A percentile compares a stretch with the other conserved stretches of the same genome.
phyloP scores from a whole-genome alignment of 768 basidiomycete species.

The Boletus reticulatus region DNA sequence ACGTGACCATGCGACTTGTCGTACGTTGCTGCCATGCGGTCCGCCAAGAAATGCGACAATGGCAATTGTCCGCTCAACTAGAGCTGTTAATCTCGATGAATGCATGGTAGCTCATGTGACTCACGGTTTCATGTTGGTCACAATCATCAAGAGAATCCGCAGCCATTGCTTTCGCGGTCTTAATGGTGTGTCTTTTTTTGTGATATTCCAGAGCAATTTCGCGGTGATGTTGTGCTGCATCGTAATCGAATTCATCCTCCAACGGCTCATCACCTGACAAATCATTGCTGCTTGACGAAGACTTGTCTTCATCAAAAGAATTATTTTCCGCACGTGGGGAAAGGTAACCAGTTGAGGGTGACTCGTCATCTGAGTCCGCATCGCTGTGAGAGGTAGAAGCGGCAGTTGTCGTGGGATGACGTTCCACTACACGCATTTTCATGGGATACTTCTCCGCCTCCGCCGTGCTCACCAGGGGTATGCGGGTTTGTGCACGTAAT shows the following conservation, averaged over 20 bases:
- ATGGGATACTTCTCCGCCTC: constrained; percentile 47
- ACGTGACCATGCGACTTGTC: constrained; percentile 35
- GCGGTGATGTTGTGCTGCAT: constrained; percentile 65
- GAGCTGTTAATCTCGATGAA: constrained; percentile 2
- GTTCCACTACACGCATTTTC: constrained; percentile 70
- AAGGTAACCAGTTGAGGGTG: constrained; percentile 34
- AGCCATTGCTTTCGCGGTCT: constrained; percentile 50
- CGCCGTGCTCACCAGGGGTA: constrained; percentile 31
- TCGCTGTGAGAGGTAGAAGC: constrained; percentile 6
- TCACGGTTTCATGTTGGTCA: constrained; percentile 46
- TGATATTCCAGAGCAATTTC: constrained; percentile 74
- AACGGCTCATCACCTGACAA: constrained; percentile 38
- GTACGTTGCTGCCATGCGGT: constrained; percentile 49
- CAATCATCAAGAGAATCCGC: constrained; percentile 43
- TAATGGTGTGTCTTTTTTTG: constrained; percentile 55
- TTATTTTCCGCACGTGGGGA: constrained; percentile 35
- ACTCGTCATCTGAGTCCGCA: constrained; percentile 72
- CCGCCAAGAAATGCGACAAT: constrained; percentile 66
- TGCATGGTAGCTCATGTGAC: constrained; percentile 11
- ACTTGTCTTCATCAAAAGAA: constrained; percentile 15
- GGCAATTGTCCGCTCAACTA: constrained; percentile 46
- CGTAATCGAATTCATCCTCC: constrained; percentile 55
- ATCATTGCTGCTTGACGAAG: constrained; percentile 24
- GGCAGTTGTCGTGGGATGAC: constrained; percentile 39
- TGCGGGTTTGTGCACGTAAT: constrained; percentile 40